Evolutionary conservation across 2,329 filamentous ascomycete genomes (phyloP).

Genomic region (Colletotrichum tanaceti): DNA sequence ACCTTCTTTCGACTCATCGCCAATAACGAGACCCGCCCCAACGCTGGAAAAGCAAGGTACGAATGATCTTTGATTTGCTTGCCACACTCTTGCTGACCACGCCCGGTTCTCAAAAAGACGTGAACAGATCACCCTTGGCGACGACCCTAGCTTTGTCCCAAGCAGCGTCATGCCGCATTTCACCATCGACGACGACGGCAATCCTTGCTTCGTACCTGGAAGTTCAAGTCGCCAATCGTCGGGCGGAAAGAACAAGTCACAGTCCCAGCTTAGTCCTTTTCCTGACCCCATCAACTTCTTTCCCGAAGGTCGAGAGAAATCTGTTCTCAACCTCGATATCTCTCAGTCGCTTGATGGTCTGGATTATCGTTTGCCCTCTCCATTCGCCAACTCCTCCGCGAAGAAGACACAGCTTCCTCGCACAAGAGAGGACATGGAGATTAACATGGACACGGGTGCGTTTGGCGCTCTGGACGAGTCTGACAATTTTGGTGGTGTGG

Average conservation of each 20-base stretch:
- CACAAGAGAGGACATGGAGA: conserved; percentile 12
- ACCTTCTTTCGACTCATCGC: conserved; percentile 70
- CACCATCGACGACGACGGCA: conserved; percentile 56
- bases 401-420: conserved; percentile 40
- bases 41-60: conserved; percentile 79
- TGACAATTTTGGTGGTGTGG: conserved; percentile 54
- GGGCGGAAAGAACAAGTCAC: conserved; percentile 45
- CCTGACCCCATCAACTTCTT: not conserved
- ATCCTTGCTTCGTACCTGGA: conserved; percentile 47
- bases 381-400: conserved; percentile 48
- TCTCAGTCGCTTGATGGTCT: conserved; percentile 46
- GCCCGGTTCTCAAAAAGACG: conserved; percentile 66
- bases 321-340: conserved; percentile 48
- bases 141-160: conserved; percentile 85
- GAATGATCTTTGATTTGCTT: conserved; percentile 41
- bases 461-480: conserved; percentile 54
- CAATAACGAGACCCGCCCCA: conserved; percentile 72
- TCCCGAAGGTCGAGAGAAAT: conserved; percentile 41
- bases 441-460: conserved; percentile 43
- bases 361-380: conserved; percentile 49
- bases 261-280: conserved; percentile 59
- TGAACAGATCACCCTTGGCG: conserved; percentile 79
- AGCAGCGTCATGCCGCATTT: conserved; percentile 71
- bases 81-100: conserved; percentile 71
- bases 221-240: conserved; percentile 51